Percentiles rank a stretch among this genome's conserved stretches.
These are phyloP conservation scores for Cardamine occulta DNA, from an alignment of 345 rosid genomes.

Conservation along the genomic window DNA sequence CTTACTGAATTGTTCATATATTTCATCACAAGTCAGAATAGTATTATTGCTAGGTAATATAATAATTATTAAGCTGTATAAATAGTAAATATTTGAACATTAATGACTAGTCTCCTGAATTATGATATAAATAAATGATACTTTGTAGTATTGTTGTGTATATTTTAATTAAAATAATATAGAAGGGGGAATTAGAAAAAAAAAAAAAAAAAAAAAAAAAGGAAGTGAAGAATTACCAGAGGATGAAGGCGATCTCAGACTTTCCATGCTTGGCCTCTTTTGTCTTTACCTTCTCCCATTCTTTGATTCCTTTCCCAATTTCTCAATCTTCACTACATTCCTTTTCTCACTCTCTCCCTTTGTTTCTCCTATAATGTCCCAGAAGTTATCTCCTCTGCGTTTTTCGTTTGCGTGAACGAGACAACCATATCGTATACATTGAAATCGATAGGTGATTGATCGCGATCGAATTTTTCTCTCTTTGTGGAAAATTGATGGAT, in stretches of 20 bases:
- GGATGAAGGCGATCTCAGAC: constrained; percentile 45
- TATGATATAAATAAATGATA: not conserved
- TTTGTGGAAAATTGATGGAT: not conserved
- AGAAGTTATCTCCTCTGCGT: not conserved
- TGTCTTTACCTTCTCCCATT: constrained; percentile 25
- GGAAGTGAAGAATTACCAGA: not conserved
- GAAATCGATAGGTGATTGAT: constrained; percentile 32
- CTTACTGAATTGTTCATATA: too few relatives aligned
- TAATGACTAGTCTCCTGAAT: not conserved
- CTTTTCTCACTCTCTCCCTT: constrained; percentile 26
- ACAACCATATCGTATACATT: not conserved
- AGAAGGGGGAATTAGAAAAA: too few relatives aligned
- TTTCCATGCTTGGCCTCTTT: constrained; percentile 36
- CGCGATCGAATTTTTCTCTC: constrained; percentile 27
- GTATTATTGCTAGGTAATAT: too few relatives aligned
- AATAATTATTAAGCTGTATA: too few relatives aligned
- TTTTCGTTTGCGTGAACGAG: not conserved
- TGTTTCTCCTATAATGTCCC: constrained; percentile 16
- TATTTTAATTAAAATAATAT: not conserved
- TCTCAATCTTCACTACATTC: not conserved
- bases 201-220: too few relatives aligned
- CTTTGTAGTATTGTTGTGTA: not conserved
- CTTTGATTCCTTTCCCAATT: constrained; percentile 10
- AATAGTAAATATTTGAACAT: too few relatives aligned
- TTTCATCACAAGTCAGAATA: too few relatives aligned